Evolutionary conservation across 1,284 basidiomycete species (phyloP).

Genomic region (Pseudozyma tsukubaensis): DNA sequence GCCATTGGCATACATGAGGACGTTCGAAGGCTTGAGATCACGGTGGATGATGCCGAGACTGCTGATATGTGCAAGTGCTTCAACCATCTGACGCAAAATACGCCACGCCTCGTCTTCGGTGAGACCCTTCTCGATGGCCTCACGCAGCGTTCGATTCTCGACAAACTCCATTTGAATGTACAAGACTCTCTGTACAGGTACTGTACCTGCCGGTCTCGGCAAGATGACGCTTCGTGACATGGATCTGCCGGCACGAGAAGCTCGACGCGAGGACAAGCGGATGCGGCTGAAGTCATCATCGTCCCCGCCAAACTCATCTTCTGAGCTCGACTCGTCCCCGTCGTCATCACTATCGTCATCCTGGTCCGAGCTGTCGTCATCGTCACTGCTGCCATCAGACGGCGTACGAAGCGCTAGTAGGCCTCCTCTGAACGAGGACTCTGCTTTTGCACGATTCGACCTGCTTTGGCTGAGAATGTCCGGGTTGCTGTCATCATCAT

Average conservation of each 20-base stretch:
- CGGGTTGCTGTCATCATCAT: slow-evolving; percentile 64
- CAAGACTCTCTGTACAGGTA: slow-evolving; percentile 74
- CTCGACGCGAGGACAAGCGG: slow-evolving; percentile 32
- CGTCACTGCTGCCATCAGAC: slow-evolving; percentile 36
- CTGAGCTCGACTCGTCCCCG: slow-evolving; percentile 32
- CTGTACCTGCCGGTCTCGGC: slow-evolving; percentile 9
- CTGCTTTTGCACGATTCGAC: slow-evolving; percentile 16
- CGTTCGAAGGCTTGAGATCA: slow-evolving; percentile 72
- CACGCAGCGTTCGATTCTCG: slow-evolving; percentile 65
- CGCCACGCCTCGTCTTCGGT: slow-evolving; percentile 81
- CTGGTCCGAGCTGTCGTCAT: slow-evolving; percentile 12
- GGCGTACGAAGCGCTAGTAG: slow-evolving; percentile 36
- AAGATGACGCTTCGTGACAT: slow-evolving; percentile 36
- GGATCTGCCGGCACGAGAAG: slow-evolving; percentile 32
- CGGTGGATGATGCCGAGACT: slow-evolving; percentile 88
- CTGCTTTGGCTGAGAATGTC: slow-evolving; percentile 12
- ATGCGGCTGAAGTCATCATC: slow-evolving; percentile 53
- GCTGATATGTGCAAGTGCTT: slow-evolving; percentile 87
- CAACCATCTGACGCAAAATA: slow-evolving; percentile 88
- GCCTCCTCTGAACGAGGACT: slow-evolving; percentile 17
- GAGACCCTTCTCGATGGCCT: slow-evolving; percentile 65
- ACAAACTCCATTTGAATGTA: slow-evolving; percentile 85
- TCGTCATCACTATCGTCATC: slow-evolving; percentile 29
- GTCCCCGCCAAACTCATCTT: slow-evolving; percentile 30
- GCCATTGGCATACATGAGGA: slow-evolving; percentile 72